Percentiles rank a stretch among this genome's conserved stretches.
These are phyloP conservation scores for Suillus bovinus DNA, from an alignment of 768 basidiomycete species.

Conservation along the genomic window DNA sequence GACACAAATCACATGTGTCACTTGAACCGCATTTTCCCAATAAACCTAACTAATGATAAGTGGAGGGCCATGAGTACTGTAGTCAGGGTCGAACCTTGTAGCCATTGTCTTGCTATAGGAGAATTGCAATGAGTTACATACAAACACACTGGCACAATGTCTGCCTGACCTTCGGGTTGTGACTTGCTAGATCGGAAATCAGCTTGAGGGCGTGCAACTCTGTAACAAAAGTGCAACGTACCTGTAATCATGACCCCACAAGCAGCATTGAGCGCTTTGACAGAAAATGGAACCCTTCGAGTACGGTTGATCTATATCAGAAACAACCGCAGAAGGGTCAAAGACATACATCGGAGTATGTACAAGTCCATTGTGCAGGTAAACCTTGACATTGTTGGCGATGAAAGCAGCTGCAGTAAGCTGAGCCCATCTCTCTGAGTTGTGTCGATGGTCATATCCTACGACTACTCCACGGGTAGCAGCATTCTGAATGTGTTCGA, in stretches of 20 bases:
- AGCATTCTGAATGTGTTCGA: conserved; percentile 53
- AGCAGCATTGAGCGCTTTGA: conserved; percentile 65
- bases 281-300: conserved; percentile 77
- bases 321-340: background rate
- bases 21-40: conserved; percentile 89
- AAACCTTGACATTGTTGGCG: conserved; percentile 62
- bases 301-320: conserved; percentile 5
- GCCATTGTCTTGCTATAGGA: conserved; percentile 75
- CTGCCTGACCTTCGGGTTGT: conserved; percentile 78
- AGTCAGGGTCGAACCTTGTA: conserved; percentile 58
- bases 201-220: background rate
- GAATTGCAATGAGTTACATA: conserved; percentile 7
- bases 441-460: conserved; percentile 83
- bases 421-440: conserved; percentile 76
- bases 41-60: conserved; percentile 57
- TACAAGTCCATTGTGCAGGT: conserved; percentile 66
- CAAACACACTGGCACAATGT: conserved; percentile 2
- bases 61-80: background rate
- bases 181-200: conserved; percentile 54
- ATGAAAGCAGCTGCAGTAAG: conserved; percentile 75
- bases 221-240: conserved; percentile 25
- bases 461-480: conserved; percentile 69
- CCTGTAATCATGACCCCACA: conserved; percentile 93
- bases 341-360: conserved; percentile 74
- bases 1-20: conserved; percentile 24